These are phyloP conservation scores for Saccharomycopsis selenospora DNA, from an alignment of 805 yeast species.

Conservation along the genomic window DNA sequence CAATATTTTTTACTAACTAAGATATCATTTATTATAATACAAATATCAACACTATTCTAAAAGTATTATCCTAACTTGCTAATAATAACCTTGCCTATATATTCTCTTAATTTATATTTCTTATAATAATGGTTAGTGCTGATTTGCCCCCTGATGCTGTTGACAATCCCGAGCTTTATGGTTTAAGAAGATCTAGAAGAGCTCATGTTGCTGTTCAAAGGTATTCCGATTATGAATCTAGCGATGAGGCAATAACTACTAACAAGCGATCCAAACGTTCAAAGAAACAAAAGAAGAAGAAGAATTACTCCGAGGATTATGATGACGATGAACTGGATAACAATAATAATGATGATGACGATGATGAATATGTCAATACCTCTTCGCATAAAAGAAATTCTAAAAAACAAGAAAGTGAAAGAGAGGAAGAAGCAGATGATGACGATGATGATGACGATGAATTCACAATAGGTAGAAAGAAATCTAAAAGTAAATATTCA, in stretches of 20 bases:
- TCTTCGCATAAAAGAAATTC: too few relatives aligned
- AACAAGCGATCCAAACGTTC: slow-evolving; percentile 9
- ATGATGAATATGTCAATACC: slow-evolving; percentile 22
- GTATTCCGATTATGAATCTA: slow-evolving; percentile 24
- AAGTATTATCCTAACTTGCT: too few relatives aligned
- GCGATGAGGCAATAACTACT: slow-evolving; percentile 17
- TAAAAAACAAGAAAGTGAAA: slow-evolving; percentile 10
- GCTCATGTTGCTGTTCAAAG: slow-evolving; percentile 33
- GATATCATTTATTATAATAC: too few relatives aligned
- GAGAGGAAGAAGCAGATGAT: slow-evolving; percentile 16
- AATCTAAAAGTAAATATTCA: slow-evolving; percentile 34
- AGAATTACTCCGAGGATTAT: slow-evolving; percentile 25
- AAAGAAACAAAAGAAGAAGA: slow-evolving; percentile 18
- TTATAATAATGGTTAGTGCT: slow-evolving; percentile 15
- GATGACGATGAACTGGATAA: slow-evolving; percentile 31
- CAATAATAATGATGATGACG: slow-evolving; percentile 24
- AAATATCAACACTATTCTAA: too few relatives aligned
- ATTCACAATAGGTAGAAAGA: slow-evolving; percentile 29
- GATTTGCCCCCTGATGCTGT: slow-evolving; percentile 48
- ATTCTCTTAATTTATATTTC: not conserved
- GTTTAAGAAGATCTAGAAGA: slow-evolving; percentile 69
- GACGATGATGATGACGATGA: slow-evolving; percentile 27
- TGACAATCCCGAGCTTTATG: slow-evolving; percentile 75
- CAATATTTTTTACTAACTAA: too few relatives aligned
- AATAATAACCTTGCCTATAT: too few relatives aligned